Conservation (phyloP, 2,329 filamentous ascomycete species). For the Colletotrichum musicola region DNA sequence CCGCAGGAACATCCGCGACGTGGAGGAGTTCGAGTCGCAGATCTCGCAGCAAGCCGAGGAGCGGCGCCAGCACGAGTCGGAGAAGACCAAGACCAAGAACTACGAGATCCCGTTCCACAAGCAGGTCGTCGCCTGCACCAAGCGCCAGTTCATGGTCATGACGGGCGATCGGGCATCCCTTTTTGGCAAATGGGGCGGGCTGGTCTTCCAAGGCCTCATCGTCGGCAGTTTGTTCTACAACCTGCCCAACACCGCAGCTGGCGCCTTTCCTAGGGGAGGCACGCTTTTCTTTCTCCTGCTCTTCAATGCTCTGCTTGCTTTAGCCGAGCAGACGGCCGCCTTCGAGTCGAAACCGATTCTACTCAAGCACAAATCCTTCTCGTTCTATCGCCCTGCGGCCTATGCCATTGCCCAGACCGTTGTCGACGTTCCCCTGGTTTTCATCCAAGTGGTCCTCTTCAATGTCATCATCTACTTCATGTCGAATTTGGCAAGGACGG, state of each 20-base stretch:
- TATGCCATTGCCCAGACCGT: conserved; percentile 57
- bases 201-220: conserved; percentile 51
- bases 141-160: conserved; percentile 50
- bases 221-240: conserved; percentile 49
- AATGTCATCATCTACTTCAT: conserved; percentile 73
- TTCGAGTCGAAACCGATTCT: conserved; percentile 75
- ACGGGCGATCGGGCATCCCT: conserved; percentile 49
- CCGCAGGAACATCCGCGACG: conserved; percentile 58
- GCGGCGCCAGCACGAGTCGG: conserved; percentile 51
- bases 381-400: conserved; percentile 74
- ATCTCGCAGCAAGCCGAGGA: conserved; percentile 60
- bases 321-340: conserved; percentile 71
- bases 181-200: conserved; percentile 49
- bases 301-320: conserved; percentile 72
- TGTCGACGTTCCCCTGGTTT: conserved; percentile 65
- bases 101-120: conserved; percentile 64
- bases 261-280: conserved; percentile 71
- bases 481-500: conserved; percentile 65
- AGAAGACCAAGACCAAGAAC: conserved; percentile 60
- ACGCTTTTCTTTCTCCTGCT: conserved; percentile 73
- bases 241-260: conserved; percentile 52
- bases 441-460: conserved; percentile 70
- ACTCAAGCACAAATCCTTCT: conserved; percentile 78
- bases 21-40: conserved; percentile 65
- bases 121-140: conserved; percentile 61